Conservation (phyloP, 345 rosid genomes). For the Salix exigua region DNA sequence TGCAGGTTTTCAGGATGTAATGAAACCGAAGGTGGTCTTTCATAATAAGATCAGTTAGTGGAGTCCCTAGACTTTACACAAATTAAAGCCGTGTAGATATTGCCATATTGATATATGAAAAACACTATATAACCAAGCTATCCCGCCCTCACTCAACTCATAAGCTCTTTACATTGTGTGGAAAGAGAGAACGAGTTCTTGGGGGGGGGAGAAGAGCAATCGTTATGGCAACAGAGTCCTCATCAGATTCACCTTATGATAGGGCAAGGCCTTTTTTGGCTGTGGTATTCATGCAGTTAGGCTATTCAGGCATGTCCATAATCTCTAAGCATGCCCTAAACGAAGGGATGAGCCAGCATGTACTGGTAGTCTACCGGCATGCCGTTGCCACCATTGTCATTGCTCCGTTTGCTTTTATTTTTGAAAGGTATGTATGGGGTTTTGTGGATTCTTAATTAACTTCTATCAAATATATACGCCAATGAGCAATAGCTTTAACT, state of each 20-base stretch:
- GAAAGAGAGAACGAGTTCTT: background rate
- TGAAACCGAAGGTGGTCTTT: background rate
- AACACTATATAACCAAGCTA: background rate
- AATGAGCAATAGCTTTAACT: background rate
- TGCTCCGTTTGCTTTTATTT: constrained; percentile 67
- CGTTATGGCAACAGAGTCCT: background rate
- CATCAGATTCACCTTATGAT: background rate
- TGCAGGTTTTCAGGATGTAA: background rate
- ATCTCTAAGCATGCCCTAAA: constrained; percentile 51
- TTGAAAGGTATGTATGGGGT: constrained; percentile 54
- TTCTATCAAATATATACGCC: background rate
- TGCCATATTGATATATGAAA: background rate
- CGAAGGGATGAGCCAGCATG: constrained; percentile 61
- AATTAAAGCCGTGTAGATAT: constrained; percentile 16
- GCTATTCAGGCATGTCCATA: constrained; percentile 50
- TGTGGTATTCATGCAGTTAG: constrained; percentile 55
- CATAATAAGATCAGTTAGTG: constrained; percentile 12
- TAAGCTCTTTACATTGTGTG: background rate
- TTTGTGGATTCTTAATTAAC: background rate
- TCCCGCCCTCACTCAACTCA: background rate
- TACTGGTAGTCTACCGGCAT: constrained; percentile 67
- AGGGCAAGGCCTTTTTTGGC: constrained; percentile 49
- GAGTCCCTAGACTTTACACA: constrained; percentile 30
- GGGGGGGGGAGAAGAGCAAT: background rate
- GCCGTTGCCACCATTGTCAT: constrained; percentile 51